Base-by-base conservation (phyloP, 2,329 filamentous ascomycete genomes). In the Huntiella decipiens region DNA sequence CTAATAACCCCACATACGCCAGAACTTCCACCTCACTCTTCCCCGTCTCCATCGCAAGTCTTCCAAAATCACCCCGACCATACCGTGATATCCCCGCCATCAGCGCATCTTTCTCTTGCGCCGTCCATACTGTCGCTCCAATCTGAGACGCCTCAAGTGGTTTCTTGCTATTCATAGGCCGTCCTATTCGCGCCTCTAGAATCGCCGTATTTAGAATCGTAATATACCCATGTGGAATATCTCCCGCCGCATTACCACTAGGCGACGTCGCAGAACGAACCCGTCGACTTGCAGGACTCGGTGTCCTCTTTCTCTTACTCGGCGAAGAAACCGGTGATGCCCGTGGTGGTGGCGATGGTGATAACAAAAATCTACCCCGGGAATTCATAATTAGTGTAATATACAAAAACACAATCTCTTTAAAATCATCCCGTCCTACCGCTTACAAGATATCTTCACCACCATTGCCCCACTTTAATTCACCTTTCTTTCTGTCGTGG, bases 21-120 rank as follows among this genome's bases (percentile, higher is more conserved):
- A 70, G 69, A 32, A 91, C 74, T 60, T 95, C 85, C 6, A 79
- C 57, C 52, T 75, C 70, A 48, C 75, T 79, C 60, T 96, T 96
- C 32, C 66, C 66, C 12, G 94, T 65, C 0, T 70, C 66, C 6
- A 60, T 54, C 1, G 82, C 68, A 46, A 95, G 79, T 1, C 68
- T 71, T 1, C 61, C 60, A 1, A 80, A 54, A 50, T 85, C 65
- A 53, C 75, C 70, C 44, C 64, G 70, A 0, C 84, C 84, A 2
- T 80, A 66, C 0, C 72, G 71, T 1, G 69, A 65, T 3, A 92
- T 58, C 0, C 73, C 70, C 11, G 71, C 64, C 57, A 84, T 93
- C 48, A 94, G 72, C 0, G 64, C 53, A 1, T 70, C 63, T 56
- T 93, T 93, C 56, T 95, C 87, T 1, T 63, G 54, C 0, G 69